Conservation (phyloP, 306 rosid genomes). For the Heteromeles arbutifolia region DNA sequence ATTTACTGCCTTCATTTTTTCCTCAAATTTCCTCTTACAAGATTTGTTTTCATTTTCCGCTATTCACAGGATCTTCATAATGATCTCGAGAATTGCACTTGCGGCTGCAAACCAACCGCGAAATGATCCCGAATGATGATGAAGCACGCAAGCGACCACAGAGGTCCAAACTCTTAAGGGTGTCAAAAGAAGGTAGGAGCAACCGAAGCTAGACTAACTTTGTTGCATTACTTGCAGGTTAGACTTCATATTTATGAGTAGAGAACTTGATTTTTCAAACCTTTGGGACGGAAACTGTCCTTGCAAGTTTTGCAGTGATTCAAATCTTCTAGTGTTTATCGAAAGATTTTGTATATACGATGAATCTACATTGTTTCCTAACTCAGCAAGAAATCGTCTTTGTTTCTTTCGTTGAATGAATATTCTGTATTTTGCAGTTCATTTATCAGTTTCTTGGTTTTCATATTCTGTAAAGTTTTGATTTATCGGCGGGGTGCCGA, state of each 20-base stretch:
- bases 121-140: slow-evolving; percentile 4
- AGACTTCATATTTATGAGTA: slow-evolving; percentile 18
- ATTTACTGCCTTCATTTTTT: no score
- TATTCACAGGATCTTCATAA: slow-evolving; percentile 58
- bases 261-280: slow-evolving; percentile 1
- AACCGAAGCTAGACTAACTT: slow-evolving; percentile 27
- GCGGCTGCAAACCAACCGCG: slow-evolving; percentile 57
- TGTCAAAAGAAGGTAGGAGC: slow-evolving; percentile 11
- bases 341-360: slow-evolving; percentile 7
- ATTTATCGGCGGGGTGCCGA: not conserved
- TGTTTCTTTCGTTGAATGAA: not conserved
- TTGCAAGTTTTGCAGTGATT: slow-evolving; percentile 10
- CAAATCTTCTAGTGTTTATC: not conserved
- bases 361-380: not conserved
- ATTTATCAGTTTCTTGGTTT: not conserved
- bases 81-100: slow-evolving; percentile 70
- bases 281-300: not conserved
- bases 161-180: not conserved
- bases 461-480: not conserved
- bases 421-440: not conserved
- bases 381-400: not conserved
- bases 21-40: not conserved
- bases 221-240: slow-evolving; percentile 22
- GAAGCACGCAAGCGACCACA: not conserved
- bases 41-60: not conserved